Evolutionary conservation across 1,284 basidiomycete genomes (phyloP).

Genomic region (Boletus mariae): DNA sequence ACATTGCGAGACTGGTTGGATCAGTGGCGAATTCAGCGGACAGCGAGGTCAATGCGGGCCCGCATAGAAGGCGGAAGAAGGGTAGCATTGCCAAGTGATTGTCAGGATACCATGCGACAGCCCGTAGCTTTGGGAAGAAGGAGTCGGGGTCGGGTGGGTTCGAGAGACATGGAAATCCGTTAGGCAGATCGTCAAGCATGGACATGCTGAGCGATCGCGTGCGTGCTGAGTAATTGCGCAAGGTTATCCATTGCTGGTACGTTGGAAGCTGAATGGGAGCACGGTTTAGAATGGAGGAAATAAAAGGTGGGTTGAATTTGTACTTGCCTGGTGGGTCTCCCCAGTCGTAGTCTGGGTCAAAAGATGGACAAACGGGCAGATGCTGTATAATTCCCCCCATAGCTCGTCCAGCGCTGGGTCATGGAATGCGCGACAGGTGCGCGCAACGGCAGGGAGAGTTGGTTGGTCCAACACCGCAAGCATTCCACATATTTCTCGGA

Average conservation of each 20-base stretch:
- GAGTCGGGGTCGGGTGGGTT: slow-evolving; percentile 13
- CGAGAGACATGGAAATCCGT: slow-evolving; percentile 13
- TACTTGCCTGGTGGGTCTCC: slow-evolving; percentile 15
- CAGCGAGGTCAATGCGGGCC: slow-evolving; percentile 19
- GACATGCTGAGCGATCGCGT: slow-evolving; percentile 20
- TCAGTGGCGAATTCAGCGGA: slow-evolving; percentile 23
- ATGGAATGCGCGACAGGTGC: slow-evolving; percentile 22
- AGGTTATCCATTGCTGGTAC: slow-evolving; percentile 16
- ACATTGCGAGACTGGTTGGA: slow-evolving; percentile 13
- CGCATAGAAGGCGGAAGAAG: slow-evolving; percentile 25
- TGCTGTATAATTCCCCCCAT: slow-evolving; percentile 21
- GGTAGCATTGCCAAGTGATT: slow-evolving; percentile 22
- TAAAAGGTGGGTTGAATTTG: no score
- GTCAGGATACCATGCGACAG: slow-evolving; percentile 20
- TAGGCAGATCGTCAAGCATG: slow-evolving; percentile 15
- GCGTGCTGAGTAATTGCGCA: slow-evolving; percentile 23
- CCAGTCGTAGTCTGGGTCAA: slow-evolving; percentile 2
- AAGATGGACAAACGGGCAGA: slow-evolving; percentile 24
- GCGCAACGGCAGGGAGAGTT: slow-evolving; percentile 21
- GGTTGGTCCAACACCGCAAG: slow-evolving; percentile 2
- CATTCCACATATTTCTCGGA: slow-evolving; percentile 15
- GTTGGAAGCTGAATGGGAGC: background rate
- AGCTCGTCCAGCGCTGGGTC: slow-evolving; percentile 28
- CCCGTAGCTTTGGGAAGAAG: slow-evolving; percentile 24
- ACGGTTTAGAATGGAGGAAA: background rate